A percentile compares a stretch with the other conserved stretches of the same genome.
Evolutionary conservation across 2,329 filamentous ascomycete genomes (phyloP).

Genomic region (Stachybotrys echinatus): DNA sequence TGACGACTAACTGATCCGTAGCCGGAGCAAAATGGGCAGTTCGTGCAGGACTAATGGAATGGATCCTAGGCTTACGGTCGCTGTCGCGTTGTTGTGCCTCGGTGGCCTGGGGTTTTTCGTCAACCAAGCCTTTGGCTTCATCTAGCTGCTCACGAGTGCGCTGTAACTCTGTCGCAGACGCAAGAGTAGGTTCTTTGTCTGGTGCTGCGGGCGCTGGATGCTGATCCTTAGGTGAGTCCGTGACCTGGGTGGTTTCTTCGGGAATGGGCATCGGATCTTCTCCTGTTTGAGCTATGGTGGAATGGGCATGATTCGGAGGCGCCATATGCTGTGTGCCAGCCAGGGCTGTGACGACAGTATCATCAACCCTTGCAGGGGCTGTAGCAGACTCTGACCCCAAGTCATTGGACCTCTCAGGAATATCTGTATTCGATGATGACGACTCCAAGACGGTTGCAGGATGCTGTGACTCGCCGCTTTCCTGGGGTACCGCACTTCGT

Average conservation of each 20-base stretch:
- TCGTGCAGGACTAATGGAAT: conserved; percentile 58
- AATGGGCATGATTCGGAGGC: not conserved
- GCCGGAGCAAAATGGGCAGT: conserved; percentile 61
- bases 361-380: too few relatives aligned
- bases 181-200: not conserved
- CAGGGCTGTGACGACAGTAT: not conserved
- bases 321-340: not conserved
- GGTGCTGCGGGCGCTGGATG: not conserved
- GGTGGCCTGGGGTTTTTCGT: conserved; percentile 12
- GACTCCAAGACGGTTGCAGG: too few relatives aligned
- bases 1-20: conserved; percentile 49
- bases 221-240: not conserved
- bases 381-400: conserved; percentile 6
- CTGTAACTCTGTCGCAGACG: not conserved
- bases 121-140: not conserved
- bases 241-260: not conserved
- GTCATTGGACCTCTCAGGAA: too few relatives aligned
- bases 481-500: too few relatives aligned
- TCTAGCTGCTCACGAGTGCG: not conserved
- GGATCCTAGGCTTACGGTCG: conserved; percentile 24
- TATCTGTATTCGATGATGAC: too few relatives aligned
- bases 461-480: too few relatives aligned
- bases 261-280: not conserved
- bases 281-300: not conserved
- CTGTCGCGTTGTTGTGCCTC: conserved; percentile 6